Conservation (phyloP, 2,329 filamentous ascomycete species). For the Pseudogymnoascus sp. region DNA sequence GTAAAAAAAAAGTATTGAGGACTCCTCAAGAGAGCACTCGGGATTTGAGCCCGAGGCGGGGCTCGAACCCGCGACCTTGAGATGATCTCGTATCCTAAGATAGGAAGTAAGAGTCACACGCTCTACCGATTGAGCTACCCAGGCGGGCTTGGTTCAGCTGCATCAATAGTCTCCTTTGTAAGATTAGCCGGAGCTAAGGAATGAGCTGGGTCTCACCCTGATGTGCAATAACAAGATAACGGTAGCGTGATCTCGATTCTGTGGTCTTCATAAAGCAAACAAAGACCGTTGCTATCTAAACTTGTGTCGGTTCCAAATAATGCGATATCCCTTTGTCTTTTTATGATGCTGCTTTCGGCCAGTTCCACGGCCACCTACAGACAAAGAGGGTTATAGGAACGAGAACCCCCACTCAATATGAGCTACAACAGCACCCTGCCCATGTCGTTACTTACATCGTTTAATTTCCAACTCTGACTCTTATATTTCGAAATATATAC, state of each 20-base stretch:
- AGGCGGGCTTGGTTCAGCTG: slow-evolving; percentile 33
- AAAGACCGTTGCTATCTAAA: neutral
- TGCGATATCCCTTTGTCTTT: neutral
- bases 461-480: neutral
- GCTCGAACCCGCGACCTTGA: slow-evolving; percentile 7
- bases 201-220: neutral
- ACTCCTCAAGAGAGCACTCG: slow-evolving; percentile 1
- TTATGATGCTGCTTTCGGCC: neutral
- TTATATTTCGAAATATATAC: neutral
- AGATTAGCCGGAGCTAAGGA: neutral
- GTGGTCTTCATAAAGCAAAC: neutral
- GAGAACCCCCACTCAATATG: neutral
- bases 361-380: too few species aligned
- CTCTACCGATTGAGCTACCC: slow-evolving; percentile 65
- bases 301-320: neutral
- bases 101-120: slow-evolving; percentile 53
- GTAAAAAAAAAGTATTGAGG: neutral
- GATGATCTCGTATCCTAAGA: slow-evolving; percentile 3
- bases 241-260: neutral
- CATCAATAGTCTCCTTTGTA: neutral
- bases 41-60: slow-evolving; percentile 6
- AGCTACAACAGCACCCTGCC: neutral
- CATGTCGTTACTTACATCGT: neutral
- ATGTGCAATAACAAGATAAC: neutral
- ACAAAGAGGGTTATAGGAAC: neutral